A percentile compares a stretch with the other conserved stretches of the same genome.
Evolutionary conservation across 2,329 filamentous ascomycete species (phyloP).

Genomic region (Nemania bipapillata): DNA sequence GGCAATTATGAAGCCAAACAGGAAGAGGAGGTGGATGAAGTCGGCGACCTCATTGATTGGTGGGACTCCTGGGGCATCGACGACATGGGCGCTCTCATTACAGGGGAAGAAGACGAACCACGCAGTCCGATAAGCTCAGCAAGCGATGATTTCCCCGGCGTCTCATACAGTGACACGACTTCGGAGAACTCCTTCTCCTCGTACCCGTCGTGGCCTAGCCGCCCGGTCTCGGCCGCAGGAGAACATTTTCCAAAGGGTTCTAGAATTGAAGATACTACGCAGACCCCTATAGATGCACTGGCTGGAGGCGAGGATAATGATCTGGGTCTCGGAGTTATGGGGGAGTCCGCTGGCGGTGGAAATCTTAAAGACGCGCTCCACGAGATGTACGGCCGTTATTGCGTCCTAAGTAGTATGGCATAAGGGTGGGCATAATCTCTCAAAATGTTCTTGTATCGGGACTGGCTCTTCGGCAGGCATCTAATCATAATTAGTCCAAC

Average conservation of each 20-base stretch:
- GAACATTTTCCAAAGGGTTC: neutral
- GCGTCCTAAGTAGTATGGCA: neutral
- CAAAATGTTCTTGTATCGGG: neutral
- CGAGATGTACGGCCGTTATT: neutral
- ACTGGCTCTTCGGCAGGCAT: neutral
- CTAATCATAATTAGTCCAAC: neutral
- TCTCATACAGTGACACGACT: conserved; percentile 27
- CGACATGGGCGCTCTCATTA: neutral
- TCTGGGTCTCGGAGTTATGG: neutral
- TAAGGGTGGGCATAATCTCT: neutral
- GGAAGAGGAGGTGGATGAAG: conserved; percentile 8
- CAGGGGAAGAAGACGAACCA: neutral
- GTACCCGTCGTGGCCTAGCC: neutral
- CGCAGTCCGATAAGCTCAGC: neutral
- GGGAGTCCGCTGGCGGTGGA: neutral
- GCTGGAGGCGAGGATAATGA: neutral
- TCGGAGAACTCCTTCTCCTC: conserved; percentile 19
- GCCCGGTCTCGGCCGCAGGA: neutral
- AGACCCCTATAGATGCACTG: neutral
- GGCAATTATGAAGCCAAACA: conserved; percentile 14
- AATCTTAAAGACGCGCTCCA: neutral
- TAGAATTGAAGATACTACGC: neutral
- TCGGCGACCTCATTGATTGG: conserved; percentile 20
- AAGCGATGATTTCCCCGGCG: conserved; percentile 16
- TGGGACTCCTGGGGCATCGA: conserved; percentile 25